Conservation (phyloP, 75 land plant genomes). For the Azolla pinnata region DNA sequence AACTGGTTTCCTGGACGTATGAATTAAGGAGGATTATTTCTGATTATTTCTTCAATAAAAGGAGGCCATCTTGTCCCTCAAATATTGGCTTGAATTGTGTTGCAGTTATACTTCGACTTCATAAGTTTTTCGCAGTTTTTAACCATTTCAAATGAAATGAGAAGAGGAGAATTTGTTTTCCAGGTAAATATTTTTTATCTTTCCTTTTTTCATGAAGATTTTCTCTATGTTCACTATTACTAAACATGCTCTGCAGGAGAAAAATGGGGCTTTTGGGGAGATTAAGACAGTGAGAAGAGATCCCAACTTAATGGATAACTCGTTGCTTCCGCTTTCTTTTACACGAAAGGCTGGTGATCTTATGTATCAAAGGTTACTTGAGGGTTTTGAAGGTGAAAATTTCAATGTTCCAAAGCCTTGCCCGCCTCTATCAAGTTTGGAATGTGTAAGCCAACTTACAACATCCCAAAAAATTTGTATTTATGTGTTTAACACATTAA, state of each 20-base stretch:
- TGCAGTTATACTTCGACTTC: slow-evolving; percentile 35
- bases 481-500: too few relatives aligned
- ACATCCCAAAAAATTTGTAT: too few relatives aligned
- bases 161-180: slow-evolving; percentile 17
- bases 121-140: slow-evolving; percentile 27
- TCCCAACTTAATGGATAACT: slow-evolving; percentile 7
- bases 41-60: neutral
- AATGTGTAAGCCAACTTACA: slow-evolving; percentile 16
- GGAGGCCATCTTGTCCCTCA: neutral
- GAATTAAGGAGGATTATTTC: neutral
- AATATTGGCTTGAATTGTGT: neutral
- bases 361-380: slow-evolving; percentile 14
- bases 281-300: slow-evolving; percentile 22
- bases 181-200: slow-evolving; percentile 8
- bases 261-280: slow-evolving; percentile 22
- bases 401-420: slow-evolving; percentile 22
- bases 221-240: neutral
- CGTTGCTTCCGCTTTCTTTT: slow-evolving; percentile 18
- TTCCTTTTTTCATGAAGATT: neutral
- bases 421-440: slow-evolving; percentile 8
- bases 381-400: slow-evolving; percentile 27
- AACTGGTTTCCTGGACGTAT: too few relatives aligned
- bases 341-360: slow-evolving; percentile 15
- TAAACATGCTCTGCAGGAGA: slow-evolving; percentile 12
- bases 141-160: slow-evolving; percentile 29